These are phyloP conservation scores for Fusarium clavum DNA, from an alignment of 2,329 filamentous ascomycete genomes.

Conservation along the genomic window DNA sequence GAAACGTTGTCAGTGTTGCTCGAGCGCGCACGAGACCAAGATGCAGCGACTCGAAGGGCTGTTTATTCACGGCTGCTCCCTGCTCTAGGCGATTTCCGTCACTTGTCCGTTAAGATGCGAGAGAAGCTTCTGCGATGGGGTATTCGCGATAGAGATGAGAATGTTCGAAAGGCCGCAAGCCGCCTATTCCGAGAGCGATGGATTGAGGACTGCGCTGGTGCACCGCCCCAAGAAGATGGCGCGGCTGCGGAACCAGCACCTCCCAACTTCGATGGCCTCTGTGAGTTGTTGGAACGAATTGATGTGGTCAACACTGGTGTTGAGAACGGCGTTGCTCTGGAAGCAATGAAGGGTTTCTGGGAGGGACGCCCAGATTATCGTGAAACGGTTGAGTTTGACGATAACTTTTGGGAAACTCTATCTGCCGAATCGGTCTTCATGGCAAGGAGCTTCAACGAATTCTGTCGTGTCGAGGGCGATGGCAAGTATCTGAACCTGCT, in stretches of 20 bases:
- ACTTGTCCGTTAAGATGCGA: constrained; percentile 91
- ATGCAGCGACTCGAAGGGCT: constrained; percentile 83
- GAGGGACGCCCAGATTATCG: constrained; percentile 87
- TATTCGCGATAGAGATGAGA: constrained; percentile 91
- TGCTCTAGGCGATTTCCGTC: constrained; percentile 91
- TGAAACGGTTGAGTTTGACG: constrained; percentile 76
- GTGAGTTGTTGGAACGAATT: constrained; percentile 92
- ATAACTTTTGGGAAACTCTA: constrained; percentile 83
- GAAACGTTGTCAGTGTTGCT: constrained; percentile 87
- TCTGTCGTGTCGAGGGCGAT: constrained; percentile 80
- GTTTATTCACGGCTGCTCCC: constrained; percentile 90
- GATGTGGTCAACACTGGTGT: constrained; percentile 91
- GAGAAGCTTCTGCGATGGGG: constrained; percentile 97
- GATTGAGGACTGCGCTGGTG: constrained; percentile 92
- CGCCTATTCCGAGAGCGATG: constrained; percentile 94
- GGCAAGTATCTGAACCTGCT: constrained; percentile 79
- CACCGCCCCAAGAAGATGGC: constrained; percentile 68
- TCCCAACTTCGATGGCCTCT: constrained; percentile 82
- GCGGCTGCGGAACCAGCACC: constrained; percentile 67
- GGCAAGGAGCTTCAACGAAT: constrained; percentile 92
- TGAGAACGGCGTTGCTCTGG: constrained; percentile 89
- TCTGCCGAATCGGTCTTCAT: constrained; percentile 91
- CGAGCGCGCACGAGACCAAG: constrained; percentile 89
- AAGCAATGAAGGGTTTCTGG: constrained; percentile 98
- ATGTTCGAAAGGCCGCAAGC: constrained; percentile 90